Conservation (phyloP, 2,329 filamentous ascomycete genomes). For the Diplodia intermedia region DNA sequence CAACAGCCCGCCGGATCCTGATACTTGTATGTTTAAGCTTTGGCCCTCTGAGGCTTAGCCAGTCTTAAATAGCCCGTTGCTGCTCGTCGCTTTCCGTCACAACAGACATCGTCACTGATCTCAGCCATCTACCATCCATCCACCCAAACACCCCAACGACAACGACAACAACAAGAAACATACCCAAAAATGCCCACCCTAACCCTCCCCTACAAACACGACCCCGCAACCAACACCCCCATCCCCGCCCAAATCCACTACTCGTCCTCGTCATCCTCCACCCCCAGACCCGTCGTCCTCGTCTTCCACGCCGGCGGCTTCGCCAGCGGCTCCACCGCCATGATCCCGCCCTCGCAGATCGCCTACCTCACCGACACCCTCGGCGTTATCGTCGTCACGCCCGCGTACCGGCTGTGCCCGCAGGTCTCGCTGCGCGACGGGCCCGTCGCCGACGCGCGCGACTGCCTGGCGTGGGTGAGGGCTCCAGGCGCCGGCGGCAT, state of each 20-base stretch:
- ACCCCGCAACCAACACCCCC: constrained; percentile 1
- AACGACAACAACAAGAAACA: too few relatives aligned
- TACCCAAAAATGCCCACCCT: background rate
- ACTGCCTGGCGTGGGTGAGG: constrained; percentile 48
- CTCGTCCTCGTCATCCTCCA: background rate
- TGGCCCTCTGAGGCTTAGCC: background rate
- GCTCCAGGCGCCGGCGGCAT: constrained; percentile 38
- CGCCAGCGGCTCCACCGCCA: background rate
- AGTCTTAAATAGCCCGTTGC: constrained; percentile 5
- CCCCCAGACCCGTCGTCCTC: constrained; percentile 15
- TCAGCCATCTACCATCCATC: background rate
- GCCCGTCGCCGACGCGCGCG: constrained; percentile 46
- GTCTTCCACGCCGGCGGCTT: constrained; percentile 25
- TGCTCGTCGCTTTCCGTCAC: background rate
- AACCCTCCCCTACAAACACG: constrained; percentile 7
- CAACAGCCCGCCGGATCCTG: background rate
- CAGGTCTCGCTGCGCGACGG: constrained; percentile 44
- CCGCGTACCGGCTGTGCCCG: constrained; percentile 44
- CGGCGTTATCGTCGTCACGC: constrained; percentile 37
- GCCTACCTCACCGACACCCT: background rate
- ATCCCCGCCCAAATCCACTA: constrained; percentile 18
- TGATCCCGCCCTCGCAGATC: constrained; percentile 3
- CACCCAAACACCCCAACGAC: background rate
- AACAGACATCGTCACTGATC: background rate
- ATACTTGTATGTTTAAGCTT: background rate